Percentiles rank a stretch among this genome's conserved stretches.
Evolutionary conservation across 2,329 filamentous ascomycete species (phyloP).

Genomic region (Neofusicoccum umdonicola): DNA sequence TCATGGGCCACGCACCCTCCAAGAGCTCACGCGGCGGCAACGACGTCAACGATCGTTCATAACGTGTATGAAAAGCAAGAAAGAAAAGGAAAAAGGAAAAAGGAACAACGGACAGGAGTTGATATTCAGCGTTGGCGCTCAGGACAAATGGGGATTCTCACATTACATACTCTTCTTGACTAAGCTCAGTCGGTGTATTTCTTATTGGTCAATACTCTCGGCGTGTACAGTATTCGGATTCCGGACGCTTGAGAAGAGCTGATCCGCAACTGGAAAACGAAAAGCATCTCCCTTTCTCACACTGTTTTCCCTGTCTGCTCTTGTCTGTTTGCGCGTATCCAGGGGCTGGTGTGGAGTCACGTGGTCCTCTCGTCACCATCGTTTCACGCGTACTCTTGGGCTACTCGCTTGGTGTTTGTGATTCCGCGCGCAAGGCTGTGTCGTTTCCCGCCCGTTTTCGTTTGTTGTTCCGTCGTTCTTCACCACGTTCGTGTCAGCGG

Average conservation of each 20-base stretch:
- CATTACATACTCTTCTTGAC: constrained; percentile 3
- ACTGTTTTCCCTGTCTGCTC: background rate
- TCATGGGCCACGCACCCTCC: constrained; percentile 10
- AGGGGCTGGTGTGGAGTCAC: background rate
- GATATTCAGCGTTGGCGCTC: constrained; percentile 16
- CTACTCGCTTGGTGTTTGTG: background rate
- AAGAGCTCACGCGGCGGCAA: background rate
- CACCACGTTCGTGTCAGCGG: background rate
- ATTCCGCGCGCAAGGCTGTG: background rate
- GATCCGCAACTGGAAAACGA: background rate
- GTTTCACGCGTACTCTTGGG: too few species aligned
- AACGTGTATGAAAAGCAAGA: background rate
- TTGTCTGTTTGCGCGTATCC: background rate
- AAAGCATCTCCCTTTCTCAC: constrained; percentile 11
- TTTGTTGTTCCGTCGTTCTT: background rate
- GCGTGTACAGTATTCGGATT: background rate
- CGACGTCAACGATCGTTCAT: constrained; percentile 11
- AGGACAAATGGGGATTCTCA: constrained; percentile 12
- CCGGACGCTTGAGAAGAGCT: background rate
- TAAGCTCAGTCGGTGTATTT: constrained; percentile 16
- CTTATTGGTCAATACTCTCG: background rate
- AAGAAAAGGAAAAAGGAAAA: background rate
- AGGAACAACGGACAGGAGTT: constrained; percentile 4
- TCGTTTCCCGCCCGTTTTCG: background rate
- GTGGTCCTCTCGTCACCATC: background rate